Base-by-base conservation (phyloP, 2,329 filamentous ascomycete genomes). In the Furcasterigmium furcatum region DNA sequence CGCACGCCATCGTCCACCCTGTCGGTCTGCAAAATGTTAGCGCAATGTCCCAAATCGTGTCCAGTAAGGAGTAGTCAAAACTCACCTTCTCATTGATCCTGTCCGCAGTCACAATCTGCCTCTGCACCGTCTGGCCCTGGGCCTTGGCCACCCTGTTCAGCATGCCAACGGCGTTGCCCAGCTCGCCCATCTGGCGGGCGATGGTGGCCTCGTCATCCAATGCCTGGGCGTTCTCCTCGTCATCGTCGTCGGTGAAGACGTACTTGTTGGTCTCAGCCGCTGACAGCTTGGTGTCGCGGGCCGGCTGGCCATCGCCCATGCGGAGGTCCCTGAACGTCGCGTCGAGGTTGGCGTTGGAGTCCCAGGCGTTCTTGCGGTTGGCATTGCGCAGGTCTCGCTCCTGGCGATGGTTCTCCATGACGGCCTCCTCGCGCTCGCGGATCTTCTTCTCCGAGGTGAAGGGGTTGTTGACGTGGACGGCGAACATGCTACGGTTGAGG, bases 401-500 rank as follows among this genome's bases (percentile, higher is more conserved):
- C 47, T 74, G 61, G 27, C 84, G 78, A 56, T 88, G 80, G 46
- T 84, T 84, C 38, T 85, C 81, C 58, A 95, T 72, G 38, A 88
- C 78, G 45, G 80, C 75, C 42, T 85, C 74, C 52, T 94, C 88
- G 34, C 81, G 77, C 46, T 80, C 81, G 45, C 76, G 73, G 22
- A 77, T 78, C 38, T 85, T 79, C 53, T 77, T 79, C 51, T 79
- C 82, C 13, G 81, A 82, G 1, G 88, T 94, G 62, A 96, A 89
- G 0, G 86, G 86, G 56, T 90, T 90, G 44, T 75, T 74, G 21
- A 91, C 84, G 58, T 91, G 86, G 19, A 91, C 80, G 5, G 88
- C 87, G 59, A 96, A 96, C 90, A 96, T 95, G 71, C 85, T 91
- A 51, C 86, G 77, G 66, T 96, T 95, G 41, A 95, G 73, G 1